Percentiles rank a stretch among this genome's conserved stretches.
Evolutionary conservation across 192 early-diverging fungal genomes (phyloP).

Genomic region (Piromyces sp.): DNA sequence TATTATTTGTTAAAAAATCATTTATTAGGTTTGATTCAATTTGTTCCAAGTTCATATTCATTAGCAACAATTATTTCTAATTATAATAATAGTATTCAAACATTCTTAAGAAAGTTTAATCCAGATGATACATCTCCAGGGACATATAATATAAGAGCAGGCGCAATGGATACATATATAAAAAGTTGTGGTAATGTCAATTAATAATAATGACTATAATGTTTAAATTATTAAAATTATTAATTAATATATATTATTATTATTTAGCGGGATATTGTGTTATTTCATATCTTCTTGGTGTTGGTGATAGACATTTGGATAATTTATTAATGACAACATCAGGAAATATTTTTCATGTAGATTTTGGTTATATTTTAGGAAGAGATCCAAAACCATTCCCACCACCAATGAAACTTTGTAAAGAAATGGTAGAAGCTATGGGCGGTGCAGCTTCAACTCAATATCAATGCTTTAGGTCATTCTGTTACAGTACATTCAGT

Average conservation of each 20-base stretch:
- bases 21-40: conserved; percentile 60
- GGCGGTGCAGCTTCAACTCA: conserved; percentile 74
- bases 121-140: conserved; percentile 33
- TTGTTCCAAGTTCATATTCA: conserved; percentile 64
- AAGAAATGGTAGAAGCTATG: conserved; percentile 99
- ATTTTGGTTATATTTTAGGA: conserved; percentile 97
- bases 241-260: no score
- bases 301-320: conserved; percentile 96
- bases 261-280: conserved; percentile 88
- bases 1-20: no score
- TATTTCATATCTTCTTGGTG: conserved; percentile 91
- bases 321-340: conserved; percentile 67
- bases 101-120: conserved; percentile 60
- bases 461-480: conserved; percentile 81
- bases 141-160: conserved; percentile 46
- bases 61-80: conserved; percentile 79
- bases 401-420: conserved; percentile 98
- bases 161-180: conserved; percentile 89
- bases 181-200: conserved; percentile 60
- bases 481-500: conserved; percentile 89
- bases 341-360: conserved; percentile 89
- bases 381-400: conserved; percentile 99
- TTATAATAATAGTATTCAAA: conserved; percentile 60
- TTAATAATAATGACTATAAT: conserved; percentile 1
- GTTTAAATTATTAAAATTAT: no score